Evolutionary conservation across 768 basidiomycete species (phyloP).

Genomic region (Kwoniella pini): DNA sequence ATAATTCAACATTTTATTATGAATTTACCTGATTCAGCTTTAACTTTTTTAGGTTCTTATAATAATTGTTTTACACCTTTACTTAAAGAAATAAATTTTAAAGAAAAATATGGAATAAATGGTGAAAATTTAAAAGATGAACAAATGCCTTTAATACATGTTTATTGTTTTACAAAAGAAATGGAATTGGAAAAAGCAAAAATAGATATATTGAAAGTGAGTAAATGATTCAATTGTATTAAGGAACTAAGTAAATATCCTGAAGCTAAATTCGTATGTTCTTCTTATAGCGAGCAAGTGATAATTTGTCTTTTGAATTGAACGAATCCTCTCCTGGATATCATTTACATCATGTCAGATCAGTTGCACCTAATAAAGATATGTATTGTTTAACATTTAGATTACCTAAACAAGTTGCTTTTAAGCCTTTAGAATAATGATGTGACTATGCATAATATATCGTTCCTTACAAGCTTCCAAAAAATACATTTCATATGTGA

Average conservation of each 20-base stretch:
- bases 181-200: slow-evolving; percentile 68
- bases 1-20: slow-evolving; percentile 87
- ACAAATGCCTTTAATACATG: slow-evolving; percentile 86
- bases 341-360: slow-evolving; percentile 73
- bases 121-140: slow-evolving; percentile 55
- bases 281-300: slow-evolving; percentile 70
- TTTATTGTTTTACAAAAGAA: slow-evolving; percentile 93
- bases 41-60: slow-evolving; percentile 86
- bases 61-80: slow-evolving; percentile 65
- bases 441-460: no score
- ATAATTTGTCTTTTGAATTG: slow-evolving; percentile 64
- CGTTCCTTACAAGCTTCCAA: no score
- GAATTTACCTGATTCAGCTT: slow-evolving; percentile 92
- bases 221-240: no score
- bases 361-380: slow-evolving; percentile 92
- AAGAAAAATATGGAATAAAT: slow-evolving; percentile 54
- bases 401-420: slow-evolving; percentile 61
- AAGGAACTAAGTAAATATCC: no score
- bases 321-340: slow-evolving; percentile 50
- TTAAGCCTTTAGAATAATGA: slow-evolving; percentile 19
- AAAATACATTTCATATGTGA: no score
- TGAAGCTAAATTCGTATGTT: no score
- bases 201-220: slow-evolving; percentile 76
- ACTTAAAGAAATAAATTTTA: slow-evolving; percentile 50
- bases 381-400: slow-evolving; percentile 97